phyloP scores from a whole-genome alignment of 345 rosid species.

The Hirschfeldia incana region DNA sequence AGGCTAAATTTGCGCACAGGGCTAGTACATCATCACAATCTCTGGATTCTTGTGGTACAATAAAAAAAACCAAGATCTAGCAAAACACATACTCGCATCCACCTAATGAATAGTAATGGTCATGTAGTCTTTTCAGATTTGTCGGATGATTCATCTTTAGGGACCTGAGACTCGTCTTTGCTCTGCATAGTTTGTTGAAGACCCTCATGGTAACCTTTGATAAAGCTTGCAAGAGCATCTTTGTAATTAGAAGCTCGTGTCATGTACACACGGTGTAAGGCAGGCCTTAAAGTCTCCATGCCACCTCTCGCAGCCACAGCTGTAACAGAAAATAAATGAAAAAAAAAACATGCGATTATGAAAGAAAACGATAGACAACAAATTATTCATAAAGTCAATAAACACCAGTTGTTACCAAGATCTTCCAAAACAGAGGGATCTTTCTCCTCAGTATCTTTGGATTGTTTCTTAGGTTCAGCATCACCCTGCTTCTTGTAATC shows the following conservation, averaged over 20 bases:
- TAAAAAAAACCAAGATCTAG: constrained; percentile 19
- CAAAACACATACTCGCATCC: constrained; percentile 17
- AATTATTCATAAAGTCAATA: background rate
- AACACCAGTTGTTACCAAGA: constrained; percentile 57
- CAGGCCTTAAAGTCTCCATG: constrained; percentile 85
- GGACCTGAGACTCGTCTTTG: constrained; percentile 45
- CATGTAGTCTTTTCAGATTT: constrained; percentile 30
- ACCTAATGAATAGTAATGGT: constrained; percentile 6
- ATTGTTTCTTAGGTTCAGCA: constrained; percentile 44
- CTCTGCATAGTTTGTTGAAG: constrained; percentile 65
- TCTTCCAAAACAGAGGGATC: constrained; percentile 82
- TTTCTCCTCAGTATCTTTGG: constrained; percentile 42
- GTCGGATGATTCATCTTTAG: constrained; percentile 24
- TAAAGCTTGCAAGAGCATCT: constrained; percentile 75
- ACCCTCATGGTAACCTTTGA: constrained; percentile 82
- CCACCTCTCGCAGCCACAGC: constrained; percentile 96
- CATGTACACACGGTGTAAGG: constrained; percentile 88
- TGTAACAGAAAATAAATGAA: constrained; percentile 27
- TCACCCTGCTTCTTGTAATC: constrained; percentile 66
- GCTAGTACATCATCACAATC: background rate
- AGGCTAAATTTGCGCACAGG: constrained; percentile 16
- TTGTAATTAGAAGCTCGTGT: constrained; percentile 79
- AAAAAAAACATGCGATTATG: background rate
- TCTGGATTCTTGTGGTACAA: constrained; percentile 12
- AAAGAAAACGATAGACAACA: background rate